Conservation (phyloP, 768 basidiomycete species). For the Boletus sp. region DNA sequence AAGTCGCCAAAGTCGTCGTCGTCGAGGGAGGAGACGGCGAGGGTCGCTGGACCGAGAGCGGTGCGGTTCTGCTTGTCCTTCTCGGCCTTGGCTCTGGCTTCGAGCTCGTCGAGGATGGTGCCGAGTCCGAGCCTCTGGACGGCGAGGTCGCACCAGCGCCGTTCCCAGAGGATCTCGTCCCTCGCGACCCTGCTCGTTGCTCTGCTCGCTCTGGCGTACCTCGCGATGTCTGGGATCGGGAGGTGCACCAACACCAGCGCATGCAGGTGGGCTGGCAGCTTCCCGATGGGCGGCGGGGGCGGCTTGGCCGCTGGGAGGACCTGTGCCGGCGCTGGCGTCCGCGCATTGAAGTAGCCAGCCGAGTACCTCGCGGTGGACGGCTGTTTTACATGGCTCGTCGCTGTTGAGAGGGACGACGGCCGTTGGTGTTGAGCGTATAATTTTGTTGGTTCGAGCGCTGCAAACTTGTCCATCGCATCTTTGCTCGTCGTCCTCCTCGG, state of each 20-base stretch:
- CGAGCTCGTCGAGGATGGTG: constrained; percentile 58
- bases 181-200: constrained; percentile 59
- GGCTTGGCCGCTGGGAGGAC: constrained; percentile 24
- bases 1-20: constrained; percentile 94
- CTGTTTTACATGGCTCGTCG: constrained; percentile 18
- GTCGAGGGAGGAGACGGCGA: constrained; percentile 44
- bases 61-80: constrained; percentile 29
- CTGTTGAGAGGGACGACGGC: neutral
- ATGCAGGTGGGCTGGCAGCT: constrained; percentile 76
- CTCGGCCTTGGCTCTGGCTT: constrained; percentile 41
- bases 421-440: constrained; percentile 44
- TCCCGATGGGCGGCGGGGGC: constrained; percentile 57
- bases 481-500: constrained; percentile 5
- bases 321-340: neutral
- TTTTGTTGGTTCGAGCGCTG: constrained; percentile 75
- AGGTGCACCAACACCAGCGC: constrained; percentile 69
- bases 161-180: constrained; percentile 81
- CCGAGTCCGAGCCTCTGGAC: constrained; percentile 45
- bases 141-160: constrained; percentile 62
- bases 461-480: constrained; percentile 75
- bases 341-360: constrained; percentile 1
- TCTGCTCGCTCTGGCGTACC: constrained; percentile 66
- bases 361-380: constrained; percentile 7
- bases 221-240: constrained; percentile 77
- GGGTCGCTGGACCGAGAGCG: constrained; percentile 55